Evolutionary conservation across 202 grass and related monocot genomes (phyloP), one percentile per base, ranked within the genome.

Genomic region (Elaeis oleifera): DNA sequence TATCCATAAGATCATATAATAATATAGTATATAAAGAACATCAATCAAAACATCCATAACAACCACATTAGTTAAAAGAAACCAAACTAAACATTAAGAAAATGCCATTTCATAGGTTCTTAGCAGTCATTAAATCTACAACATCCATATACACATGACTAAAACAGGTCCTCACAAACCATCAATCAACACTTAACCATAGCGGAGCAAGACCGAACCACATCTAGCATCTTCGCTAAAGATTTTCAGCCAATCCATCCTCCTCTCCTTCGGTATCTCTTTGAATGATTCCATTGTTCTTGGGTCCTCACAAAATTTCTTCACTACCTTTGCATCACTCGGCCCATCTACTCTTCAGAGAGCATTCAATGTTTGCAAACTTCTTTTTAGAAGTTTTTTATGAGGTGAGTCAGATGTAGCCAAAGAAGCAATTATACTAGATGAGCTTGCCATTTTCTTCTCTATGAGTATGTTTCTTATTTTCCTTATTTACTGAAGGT

Each of bases 361-460:
- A 23, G 62, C 49, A 65, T 65, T 65, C 15, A 65, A 23, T 18
- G 49, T 44, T 65, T 65, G 49, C 62, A 65, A 28, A 16, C 49
- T 65, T 3, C 23, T 21, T 17, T 51, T 17, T n/a, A 64, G 16
- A 65, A 65, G 49, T 5, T 49, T 27, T 13, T 52, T 51, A 49
- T 51, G 5, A 11, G n/a, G 24, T 25, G 62, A 50, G 24, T 44
- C 62, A 6, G 62, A 13, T 3, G 22, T 23, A 51, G 62, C 22
- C 49, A 16, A 22, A 51, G 49, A 52, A 48, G 5, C 51, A 51
- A 49, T 16, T 19, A 49, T 22, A 9, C 23, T 18, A 3, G 44
- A 51, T 51, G 49, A 11, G 51, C 4, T 17, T 27, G 4, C 22
- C 39, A 49, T 23, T 52, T 65, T 65, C 26, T 51, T 65, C 48